Base-by-base conservation (phyloP, 1,139 yeast genomes). In the Arxiozyma bovina region DNA sequence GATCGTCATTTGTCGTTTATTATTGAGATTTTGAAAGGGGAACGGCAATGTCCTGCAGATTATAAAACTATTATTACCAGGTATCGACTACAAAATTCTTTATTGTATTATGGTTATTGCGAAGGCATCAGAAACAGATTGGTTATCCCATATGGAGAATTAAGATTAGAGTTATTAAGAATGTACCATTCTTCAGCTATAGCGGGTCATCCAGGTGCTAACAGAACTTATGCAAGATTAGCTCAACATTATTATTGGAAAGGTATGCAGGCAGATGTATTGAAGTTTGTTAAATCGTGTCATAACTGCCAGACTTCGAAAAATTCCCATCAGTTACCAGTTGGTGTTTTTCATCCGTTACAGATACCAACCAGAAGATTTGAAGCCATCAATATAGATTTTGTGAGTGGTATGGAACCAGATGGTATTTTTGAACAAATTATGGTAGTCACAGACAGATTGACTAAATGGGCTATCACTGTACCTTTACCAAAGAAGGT, bases 381-480 rank as follows among this genome's bases (percentile, higher is more conserved):
- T 48, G 12, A 42, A n/a, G 22, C 38, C n/a, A 27, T 45, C 30
- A n/a, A 44, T 21, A 44, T 50, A 25, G 52, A 50, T 45, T 50
- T 50, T 45, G 15, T 50, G 8, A 34, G 44, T 34, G 49, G 49
- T 34, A 43, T 44, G 44, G 17, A 21, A 22, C 38, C 18, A 20
- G 48, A 30, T 25, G 18, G 17, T 22, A 18, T 3, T 2, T 30
- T 18, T 34, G 43, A 50, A 17, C 27, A 22, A 18, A 44, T 50
- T 8, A 38, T 50, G 38, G 44, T 50, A 12, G 38, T 50, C 4
- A 44, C 38, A 9, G 52, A 50, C 27, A 21, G 52, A 15, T 23
- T 48, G 34, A 48, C 34, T 50, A 50, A 50, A 34, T 25, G 20
- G 44, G 52, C 49, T 17, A 27, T 34, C 3, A 34, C 45, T 18